Evolutionary conservation across 2,329 filamentous ascomycete species (phyloP), one percentile per base, ranked within the genome.

Genomic region (Aspergillus sp.): DNA sequence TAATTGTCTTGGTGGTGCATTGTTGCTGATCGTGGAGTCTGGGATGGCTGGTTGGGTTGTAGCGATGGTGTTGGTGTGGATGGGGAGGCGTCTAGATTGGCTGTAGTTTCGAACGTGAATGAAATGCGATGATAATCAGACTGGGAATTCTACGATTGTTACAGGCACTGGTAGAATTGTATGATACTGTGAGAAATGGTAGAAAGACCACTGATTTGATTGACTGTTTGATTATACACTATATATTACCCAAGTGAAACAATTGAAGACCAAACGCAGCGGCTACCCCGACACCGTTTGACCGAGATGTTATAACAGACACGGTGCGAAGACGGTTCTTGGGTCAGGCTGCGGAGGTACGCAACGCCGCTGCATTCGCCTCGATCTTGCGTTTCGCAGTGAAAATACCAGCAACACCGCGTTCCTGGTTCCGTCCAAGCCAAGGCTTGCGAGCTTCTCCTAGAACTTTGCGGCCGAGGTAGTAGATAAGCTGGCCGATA

Each of bases 401-500:
- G 5, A 93, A 93, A 58, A 96, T 74, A 2, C 93, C 93, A 15
- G 85, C 84, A 50, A 93, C 83, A 38, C 93, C 93, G 2, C 79
- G 82, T 74, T 93, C 90, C 81, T 99, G 95, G 72, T 91, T 87
- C 57, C 86, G 83, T 2, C 93, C 93, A 52, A 99, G 78, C 57
- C 57, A 59, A 15, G 57, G 57, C 44, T 56, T 59, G 9, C 52
- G 39, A 53, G 89, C 87, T 75, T 98, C 95, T 32, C 92, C 93
- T 50, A 97, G 77, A 56, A 90, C 83, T 70, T 86, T 89, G 56
- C 92, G 91, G 1, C 89, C 87, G 36, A 96, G 78, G 74, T 96
- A 98, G 76, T 99, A 99, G 45, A 91, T 82, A 48, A 93, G 81
- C 66, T 96, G 84, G 1, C 95, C 93, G 26, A 93, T 53, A 64